These are phyloP conservation scores for Venturia asperata DNA, from an alignment of 2,329 filamentous ascomycete species.

Conservation along the genomic window DNA sequence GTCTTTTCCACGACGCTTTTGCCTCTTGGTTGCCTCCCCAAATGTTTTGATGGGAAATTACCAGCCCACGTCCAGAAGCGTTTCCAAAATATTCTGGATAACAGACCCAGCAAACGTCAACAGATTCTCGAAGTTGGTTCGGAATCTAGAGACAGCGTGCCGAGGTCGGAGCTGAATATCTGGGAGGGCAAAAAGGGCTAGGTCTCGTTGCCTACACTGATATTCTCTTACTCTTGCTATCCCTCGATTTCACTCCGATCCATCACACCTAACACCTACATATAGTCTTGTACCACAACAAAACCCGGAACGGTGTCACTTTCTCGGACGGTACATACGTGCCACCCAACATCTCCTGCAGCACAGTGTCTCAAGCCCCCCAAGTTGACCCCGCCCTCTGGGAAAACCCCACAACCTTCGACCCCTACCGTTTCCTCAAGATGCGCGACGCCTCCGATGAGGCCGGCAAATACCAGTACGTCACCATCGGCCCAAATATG, in stretches of 20 bases:
- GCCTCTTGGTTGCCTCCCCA: too few species aligned
- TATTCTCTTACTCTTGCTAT: too few species aligned
- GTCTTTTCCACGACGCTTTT: too few species aligned
- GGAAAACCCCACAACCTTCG: not conserved
- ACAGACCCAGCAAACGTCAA: too few species aligned
- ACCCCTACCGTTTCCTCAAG: slow-evolving; percentile 18
- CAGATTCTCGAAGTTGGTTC: too few species aligned
- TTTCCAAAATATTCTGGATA: too few species aligned
- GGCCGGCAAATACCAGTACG: slow-evolving; percentile 5
- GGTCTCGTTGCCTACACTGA: too few species aligned
- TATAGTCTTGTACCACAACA: slow-evolving; percentile 31
- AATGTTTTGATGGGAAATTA: too few species aligned
- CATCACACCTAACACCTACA: slow-evolving; percentile 21
- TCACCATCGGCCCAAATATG: not conserved
- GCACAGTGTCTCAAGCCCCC: not conserved
- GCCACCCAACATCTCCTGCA: slow-evolving; percentile 32
- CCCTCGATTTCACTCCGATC: not conserved
- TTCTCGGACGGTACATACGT: slow-evolving; percentile 32
- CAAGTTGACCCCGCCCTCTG: slow-evolving; percentile 16
- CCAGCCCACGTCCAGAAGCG: too few species aligned
- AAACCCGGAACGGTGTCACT: slow-evolving; percentile 29
- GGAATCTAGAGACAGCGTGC: too few species aligned
- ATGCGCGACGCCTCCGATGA: not conserved
- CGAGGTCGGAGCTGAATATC: too few species aligned
- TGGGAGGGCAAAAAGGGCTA: too few species aligned